phyloP scores from a whole-genome alignment of 2,329 filamentous ascomycete genomes.

The Corinectria fuckeliana region DNA sequence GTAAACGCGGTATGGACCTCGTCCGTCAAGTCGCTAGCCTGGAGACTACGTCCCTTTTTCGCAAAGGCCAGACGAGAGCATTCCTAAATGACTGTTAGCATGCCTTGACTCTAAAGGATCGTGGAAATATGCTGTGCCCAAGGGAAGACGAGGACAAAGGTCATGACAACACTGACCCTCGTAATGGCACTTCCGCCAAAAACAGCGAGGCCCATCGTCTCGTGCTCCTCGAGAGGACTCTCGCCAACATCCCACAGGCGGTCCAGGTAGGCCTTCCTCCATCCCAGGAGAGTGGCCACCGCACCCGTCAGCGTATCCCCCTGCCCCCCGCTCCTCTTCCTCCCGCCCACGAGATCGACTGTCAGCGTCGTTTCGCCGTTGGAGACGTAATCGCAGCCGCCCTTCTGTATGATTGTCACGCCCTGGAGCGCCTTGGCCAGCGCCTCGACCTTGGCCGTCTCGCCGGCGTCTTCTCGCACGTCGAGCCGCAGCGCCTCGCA shows the following conservation, averaged over 20 bases:
- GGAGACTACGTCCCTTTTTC: constrained; percentile 84
- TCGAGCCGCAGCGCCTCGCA: constrained; percentile 78
- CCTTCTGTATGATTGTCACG: constrained; percentile 92
- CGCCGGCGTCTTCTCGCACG: constrained; percentile 45
- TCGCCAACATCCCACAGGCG: constrained; percentile 71
- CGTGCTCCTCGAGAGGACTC: constrained; percentile 55
- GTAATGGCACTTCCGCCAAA: constrained; percentile 90
- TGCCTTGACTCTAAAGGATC: neutral
- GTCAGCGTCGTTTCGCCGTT: constrained; percentile 78
- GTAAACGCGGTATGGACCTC: constrained; percentile 85
- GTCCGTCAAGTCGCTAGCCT: constrained; percentile 91
- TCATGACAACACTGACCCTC: constrained; percentile 61
- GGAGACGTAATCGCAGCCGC: constrained; percentile 79
- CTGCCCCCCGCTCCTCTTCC: constrained; percentile 92
- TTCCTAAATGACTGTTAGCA: constrained; percentile 54
- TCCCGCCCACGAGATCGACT: constrained; percentile 79
- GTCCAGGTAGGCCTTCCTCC: constrained; percentile 86
- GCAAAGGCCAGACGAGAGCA: constrained; percentile 87
- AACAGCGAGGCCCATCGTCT: constrained; percentile 77
- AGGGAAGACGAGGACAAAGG: neutral
- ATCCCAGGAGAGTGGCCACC: constrained; percentile 86
- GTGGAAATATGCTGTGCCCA: neutral
- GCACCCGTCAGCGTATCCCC: constrained; percentile 93
- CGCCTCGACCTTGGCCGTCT: constrained; percentile 62
- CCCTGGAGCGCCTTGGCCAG: constrained; percentile 81